Conservation (phyloP, 352 stramenopile genomes). For the Aphanomyces euteiches region DNA sequence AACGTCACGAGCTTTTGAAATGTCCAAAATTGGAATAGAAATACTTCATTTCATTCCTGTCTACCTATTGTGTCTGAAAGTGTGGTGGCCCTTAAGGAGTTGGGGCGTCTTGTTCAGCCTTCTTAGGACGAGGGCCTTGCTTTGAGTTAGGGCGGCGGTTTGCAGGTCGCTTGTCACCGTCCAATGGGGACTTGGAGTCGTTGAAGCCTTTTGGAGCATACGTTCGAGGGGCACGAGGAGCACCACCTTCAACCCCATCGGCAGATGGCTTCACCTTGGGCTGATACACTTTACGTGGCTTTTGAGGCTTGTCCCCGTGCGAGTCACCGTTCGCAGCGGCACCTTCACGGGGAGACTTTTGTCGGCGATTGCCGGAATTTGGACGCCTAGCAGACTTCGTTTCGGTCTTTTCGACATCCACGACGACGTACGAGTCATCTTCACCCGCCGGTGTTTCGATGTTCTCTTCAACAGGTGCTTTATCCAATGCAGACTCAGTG, state of each 20-base stretch:
- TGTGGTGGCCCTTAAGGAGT: background rate
- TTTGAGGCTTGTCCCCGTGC: conserved; percentile 23
- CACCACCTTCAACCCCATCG: conserved; percentile 29
- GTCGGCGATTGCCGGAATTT: conserved; percentile 22
- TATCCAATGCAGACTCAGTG: conserved; percentile 64
- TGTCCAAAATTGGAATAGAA: no score
- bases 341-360: conserved; percentile 22
- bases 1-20: no score
- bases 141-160: conserved; percentile 2
- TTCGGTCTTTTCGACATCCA: background rate
- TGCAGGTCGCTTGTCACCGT: conserved; percentile 36
- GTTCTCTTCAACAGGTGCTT: conserved; percentile 1
- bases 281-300: conserved; percentile 38
- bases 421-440: background rate
- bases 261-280: conserved; percentile 37
- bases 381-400: conserved; percentile 11
- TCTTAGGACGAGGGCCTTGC: conserved; percentile 8
- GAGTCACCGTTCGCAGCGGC: conserved; percentile 1
- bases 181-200: conserved; percentile 36
- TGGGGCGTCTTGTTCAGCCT: background rate
- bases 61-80: background rate
- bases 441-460: background rate
- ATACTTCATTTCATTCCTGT: background rate
- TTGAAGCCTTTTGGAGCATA: conserved; percentile 31
- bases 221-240: conserved; percentile 39